A percentile compares a stretch with the other conserved stretches of the same genome.
Evolutionary conservation across 2,329 filamentous ascomycete genomes (phyloP).

Genomic region (Aspergillus sp.): DNA sequence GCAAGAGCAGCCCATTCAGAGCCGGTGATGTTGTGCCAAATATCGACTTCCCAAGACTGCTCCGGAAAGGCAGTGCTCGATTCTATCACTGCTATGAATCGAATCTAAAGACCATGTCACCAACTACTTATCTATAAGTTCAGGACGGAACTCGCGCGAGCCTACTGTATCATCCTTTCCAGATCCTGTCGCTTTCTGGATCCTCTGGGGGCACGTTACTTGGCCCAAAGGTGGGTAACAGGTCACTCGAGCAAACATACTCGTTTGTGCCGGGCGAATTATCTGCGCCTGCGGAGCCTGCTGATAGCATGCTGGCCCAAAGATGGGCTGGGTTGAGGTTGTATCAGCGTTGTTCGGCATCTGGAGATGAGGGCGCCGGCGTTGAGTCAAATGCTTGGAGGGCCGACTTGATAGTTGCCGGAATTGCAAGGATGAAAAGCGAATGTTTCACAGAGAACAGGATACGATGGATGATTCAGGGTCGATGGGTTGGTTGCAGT

Average conservation of each 20-base stretch:
- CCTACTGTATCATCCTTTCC: slow-evolving; percentile 27
- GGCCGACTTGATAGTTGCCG: neutral
- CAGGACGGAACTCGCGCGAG: neutral
- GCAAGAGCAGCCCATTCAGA: slow-evolving; percentile 60
- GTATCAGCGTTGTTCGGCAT: slow-evolving; percentile 11
- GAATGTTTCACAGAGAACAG: neutral
- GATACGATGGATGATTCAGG: neutral
- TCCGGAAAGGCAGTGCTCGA: slow-evolving; percentile 56
- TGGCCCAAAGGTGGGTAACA: slow-evolving; percentile 74
- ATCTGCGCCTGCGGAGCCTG: slow-evolving; percentile 20
- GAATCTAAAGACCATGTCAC: slow-evolving; percentile 37
- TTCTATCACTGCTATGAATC: slow-evolving; percentile 70
- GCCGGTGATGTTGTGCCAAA: slow-evolving; percentile 69
- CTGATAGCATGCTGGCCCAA: slow-evolving; percentile 9
- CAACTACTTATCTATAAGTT: neutral
- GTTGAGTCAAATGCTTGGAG: neutral
- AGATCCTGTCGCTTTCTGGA: slow-evolving; percentile 27
- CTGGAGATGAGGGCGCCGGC: neutral
- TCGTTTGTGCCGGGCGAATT: slow-evolving; percentile 41
- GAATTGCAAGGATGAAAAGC: neutral
- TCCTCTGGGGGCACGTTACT: slow-evolving; percentile 59
- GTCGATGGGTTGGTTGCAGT: neutral
- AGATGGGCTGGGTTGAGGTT: slow-evolving; percentile 23
- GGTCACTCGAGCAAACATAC: slow-evolving; percentile 55
- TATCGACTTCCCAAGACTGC: slow-evolving; percentile 66